Percentiles rank a stretch among this genome's conserved stretches.
These are phyloP conservation scores for Trichocladium uniseriatum DNA, from an alignment of 495 filamentous ascomycete genomes.

Conservation along the genomic window DNA sequence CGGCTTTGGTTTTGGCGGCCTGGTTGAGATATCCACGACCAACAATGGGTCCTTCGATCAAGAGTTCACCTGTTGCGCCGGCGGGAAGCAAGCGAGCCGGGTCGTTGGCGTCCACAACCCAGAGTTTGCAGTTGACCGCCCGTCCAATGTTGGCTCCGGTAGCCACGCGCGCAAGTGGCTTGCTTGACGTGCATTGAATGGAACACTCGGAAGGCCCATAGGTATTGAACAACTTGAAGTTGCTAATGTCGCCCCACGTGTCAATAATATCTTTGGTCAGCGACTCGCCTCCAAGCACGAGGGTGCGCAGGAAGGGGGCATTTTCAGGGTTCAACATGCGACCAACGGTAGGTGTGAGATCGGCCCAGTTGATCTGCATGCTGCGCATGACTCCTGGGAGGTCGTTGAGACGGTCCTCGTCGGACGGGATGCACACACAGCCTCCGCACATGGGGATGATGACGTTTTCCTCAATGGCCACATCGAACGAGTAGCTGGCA, in stretches of 20 bases:
- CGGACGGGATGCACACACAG: constrained; percentile 33
- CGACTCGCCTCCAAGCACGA: constrained; percentile 21
- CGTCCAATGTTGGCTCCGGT: constrained; percentile 16
- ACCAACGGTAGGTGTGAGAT: constrained; percentile 44
- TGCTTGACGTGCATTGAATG: constrained; percentile 16
- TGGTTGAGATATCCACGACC: constrained; percentile 17
- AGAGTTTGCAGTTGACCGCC: constrained; percentile 13
- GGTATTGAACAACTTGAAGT: constrained; percentile 36
- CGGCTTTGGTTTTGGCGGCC: constrained; percentile 21
- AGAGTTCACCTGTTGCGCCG: constrained; percentile 40
- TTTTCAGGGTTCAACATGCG: constrained; percentile 20
- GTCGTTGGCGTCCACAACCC: constrained; percentile 24
- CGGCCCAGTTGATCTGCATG: constrained; percentile 20
- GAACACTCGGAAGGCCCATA: constrained; percentile 47
- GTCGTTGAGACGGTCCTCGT: constrained; percentile 24
- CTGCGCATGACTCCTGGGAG: constrained; percentile 20
- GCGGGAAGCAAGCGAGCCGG: constrained; percentile 29
- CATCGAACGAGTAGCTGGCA: constrained; percentile 54
- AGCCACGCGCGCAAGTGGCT: constrained; percentile 5
- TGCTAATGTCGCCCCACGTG: constrained; percentile 19
- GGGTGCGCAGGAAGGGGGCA: constrained; percentile 14
- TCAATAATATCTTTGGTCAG: constrained; percentile 17
- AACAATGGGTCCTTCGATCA: constrained; percentile 36
- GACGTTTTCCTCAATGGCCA: constrained; percentile 47
- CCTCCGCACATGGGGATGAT: constrained; percentile 44